Evolutionary conservation across 805 yeast genomes (phyloP), one percentile per base, ranked within the genome.

Genomic region (Starmera dryadoides): DNA sequence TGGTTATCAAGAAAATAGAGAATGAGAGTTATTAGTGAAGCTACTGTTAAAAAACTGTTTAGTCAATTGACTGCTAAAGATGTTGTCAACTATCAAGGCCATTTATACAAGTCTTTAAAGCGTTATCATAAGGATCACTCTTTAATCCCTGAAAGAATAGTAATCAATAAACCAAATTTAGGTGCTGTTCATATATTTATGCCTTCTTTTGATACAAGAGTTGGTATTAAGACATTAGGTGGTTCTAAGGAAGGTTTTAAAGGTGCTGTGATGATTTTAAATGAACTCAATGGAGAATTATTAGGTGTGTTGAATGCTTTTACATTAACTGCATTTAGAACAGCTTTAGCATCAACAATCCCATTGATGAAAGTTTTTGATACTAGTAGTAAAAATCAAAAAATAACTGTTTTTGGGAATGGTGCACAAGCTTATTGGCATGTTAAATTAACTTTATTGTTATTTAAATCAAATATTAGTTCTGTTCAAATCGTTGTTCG

Each of bases 351-450:
- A 21, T 69, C 77, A 21, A 63, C 71, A 6, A 52, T 77, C 16
- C 74, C 75, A 1, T 50, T 79, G 41, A 58, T 56, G 11, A 68
- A 66, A 41, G 50, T 53, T 14, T 59, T 61, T 32, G 55, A 62
- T 2, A 47, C 54, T 1, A 42, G 56, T 4, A 41, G 32, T 21
- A 38, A 35, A 1, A 43, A 41, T 8, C 52, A 59, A 26, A 50
- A 47, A 6, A 53, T 61, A 4, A 55, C 64, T 0, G 75, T 71
- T 14, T 75, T 73, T 51, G 87, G 86, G 1, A 73, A 74, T 22
- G 87, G 86, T 0, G 65, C 68, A 28, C 86, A 80, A 55, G 80
- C 79, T 0, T 69, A 66, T 44, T 80, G 87, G 87, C 86, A 80
- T 51, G 60, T 68, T 28, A 65, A 62, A 48, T 59, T 70, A 40